phyloP scores from a whole-genome alignment of 1,284 basidiomycete genomes.

The Polyporus tsugae region DNA sequence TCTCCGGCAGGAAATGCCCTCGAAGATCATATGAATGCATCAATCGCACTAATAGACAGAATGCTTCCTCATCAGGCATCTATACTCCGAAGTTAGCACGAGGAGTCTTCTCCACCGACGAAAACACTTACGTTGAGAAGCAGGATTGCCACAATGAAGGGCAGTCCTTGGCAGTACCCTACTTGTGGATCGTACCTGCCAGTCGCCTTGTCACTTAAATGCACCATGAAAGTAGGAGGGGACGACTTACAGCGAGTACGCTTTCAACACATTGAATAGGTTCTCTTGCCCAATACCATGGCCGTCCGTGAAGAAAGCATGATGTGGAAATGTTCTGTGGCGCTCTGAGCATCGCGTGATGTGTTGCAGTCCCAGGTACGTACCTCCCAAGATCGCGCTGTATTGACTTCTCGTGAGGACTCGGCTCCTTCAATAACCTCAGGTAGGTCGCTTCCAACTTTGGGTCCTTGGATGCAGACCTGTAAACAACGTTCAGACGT shows the following conservation, averaged over 20 bases:
- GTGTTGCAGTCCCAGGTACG: conserved; percentile 10
- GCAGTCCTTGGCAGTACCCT: conserved; percentile 96
- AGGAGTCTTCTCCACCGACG: background rate
- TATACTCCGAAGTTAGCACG: conserved; percentile 42
- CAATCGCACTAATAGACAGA: conserved; percentile 94
- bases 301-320: conserved; percentile 93
- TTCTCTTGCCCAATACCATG: conserved; percentile 96
- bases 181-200: conserved; percentile 92
- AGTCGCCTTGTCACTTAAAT: conserved; percentile 27
- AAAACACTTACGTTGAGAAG: conserved; percentile 80
- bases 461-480: conserved; percentile 90
- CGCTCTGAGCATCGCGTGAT: conserved; percentile 9
- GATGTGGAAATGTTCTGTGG: conserved; percentile 92
- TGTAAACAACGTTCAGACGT: conserved; percentile 37
- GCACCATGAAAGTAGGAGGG: conserved; percentile 24
- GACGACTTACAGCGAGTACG: conserved; percentile 83
- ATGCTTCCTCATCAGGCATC: conserved; percentile 99
- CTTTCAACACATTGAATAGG: conserved; percentile 96
- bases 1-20: conserved; percentile 96
- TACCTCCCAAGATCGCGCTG: conserved; percentile 88
- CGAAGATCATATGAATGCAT: conserved; percentile 98
- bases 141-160: conserved; percentile 94
- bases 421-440: conserved; percentile 83
- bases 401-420: conserved; percentile 94
- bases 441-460: conserved; percentile 90